These are phyloP conservation scores for Cryphonectria nitschkei DNA, from an alignment of 2,329 filamentous ascomycete genomes.

Conservation along the genomic window DNA sequence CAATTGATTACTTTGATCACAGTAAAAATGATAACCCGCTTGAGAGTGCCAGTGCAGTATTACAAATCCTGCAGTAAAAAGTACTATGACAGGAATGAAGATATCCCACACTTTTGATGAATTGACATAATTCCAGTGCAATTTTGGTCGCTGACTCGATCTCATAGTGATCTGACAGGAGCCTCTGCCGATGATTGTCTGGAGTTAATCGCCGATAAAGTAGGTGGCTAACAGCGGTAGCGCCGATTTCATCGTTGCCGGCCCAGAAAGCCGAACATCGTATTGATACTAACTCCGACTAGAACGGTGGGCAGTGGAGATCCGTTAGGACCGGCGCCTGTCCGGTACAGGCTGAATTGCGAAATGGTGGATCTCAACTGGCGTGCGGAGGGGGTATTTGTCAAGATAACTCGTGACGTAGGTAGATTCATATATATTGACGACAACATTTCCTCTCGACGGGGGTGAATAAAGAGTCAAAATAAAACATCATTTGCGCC, in stretches of 20 bases:
- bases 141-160: neutral
- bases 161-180: neutral
- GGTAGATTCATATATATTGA: neutral
- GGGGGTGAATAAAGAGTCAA: neutral
- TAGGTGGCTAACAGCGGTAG: neutral
- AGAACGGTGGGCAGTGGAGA: neutral
- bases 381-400: neutral
- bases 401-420: neutral
- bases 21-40: neutral
- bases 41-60: neutral
- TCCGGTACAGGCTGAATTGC: neutral
- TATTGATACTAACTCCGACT: constrained; percentile 5
- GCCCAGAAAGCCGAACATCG: constrained; percentile 5
- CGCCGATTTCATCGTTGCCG: constrained; percentile 8
- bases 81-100: neutral
- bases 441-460: neutral
- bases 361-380: neutral
- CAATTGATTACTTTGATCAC: no score
- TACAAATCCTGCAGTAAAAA: neutral
- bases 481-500: neutral
- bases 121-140: neutral
- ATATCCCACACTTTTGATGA: neutral
- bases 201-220: neutral
- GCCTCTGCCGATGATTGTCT: neutral
- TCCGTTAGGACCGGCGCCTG: neutral